Conservation (phyloP, 2,329 filamentous ascomycete genomes). For the Botryosphaeria agaves region DNA sequence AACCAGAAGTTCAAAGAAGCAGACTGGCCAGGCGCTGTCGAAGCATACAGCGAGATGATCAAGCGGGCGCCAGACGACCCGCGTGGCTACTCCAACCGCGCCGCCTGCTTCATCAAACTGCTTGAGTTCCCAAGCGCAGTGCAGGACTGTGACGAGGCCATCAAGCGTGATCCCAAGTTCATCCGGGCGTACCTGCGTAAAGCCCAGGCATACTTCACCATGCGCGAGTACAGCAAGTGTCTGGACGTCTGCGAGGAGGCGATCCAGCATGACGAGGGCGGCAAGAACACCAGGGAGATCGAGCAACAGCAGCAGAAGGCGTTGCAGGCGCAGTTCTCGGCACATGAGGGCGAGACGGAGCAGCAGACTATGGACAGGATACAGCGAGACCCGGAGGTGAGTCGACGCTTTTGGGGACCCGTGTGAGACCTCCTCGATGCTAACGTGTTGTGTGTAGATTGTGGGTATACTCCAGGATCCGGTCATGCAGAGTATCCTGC, state of each 20-base stretch:
- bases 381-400: conserved; percentile 75
- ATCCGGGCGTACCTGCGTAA: conserved; percentile 94
- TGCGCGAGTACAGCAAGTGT: conserved; percentile 96
- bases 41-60: conserved; percentile 89
- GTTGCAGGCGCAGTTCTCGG: conserved; percentile 71
- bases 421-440: background rate
- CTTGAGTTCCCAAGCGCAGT: conserved; percentile 90
- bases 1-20: conserved; percentile 95
- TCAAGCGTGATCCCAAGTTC: conserved; percentile 80
- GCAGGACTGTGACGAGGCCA: conserved; percentile 79
- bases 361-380: conserved; percentile 88
- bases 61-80: conserved; percentile 89
- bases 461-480: conserved; percentile 86
- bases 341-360: conserved; percentile 87
- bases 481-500: conserved; percentile 92
- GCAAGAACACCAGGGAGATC: conserved; percentile 79
- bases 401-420: conserved; percentile 14
- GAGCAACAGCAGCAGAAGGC: conserved; percentile 91
- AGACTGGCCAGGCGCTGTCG: conserved; percentile 89
- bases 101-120: conserved; percentile 90
- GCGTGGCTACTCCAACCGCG: conserved; percentile 91
- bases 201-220: conserved; percentile 86
- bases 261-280: conserved; percentile 54
- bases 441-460: conserved; percentile 39
- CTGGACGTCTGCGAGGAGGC: conserved; percentile 80